Base-by-base conservation (phyloP, 768 basidiomycete species). In the Boletus rex-veris region DNA sequence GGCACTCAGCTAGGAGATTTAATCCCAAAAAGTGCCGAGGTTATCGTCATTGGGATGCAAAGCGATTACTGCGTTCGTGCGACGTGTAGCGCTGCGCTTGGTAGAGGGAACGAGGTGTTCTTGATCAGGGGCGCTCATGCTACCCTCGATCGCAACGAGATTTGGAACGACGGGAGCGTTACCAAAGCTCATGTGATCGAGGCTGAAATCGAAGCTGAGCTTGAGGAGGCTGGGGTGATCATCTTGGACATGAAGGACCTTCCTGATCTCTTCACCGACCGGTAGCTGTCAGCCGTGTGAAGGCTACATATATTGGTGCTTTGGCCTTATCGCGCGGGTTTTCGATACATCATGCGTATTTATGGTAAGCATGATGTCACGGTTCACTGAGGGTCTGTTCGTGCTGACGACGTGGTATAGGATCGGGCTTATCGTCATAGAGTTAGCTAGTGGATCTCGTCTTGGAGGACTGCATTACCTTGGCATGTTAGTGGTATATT, bases 181-280 rank as follows among this genome's bases (percentile, higher is more conserved):
- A 85, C 82, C 0, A 68, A 74, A 1, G 84, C 85, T 10, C 61
- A 65, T 40, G 69, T 69, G 50, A 77, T 88, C 30, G 80, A 82
- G 73, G 68, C 64, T 11, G 82, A 86, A 59, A 78, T 86, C 30
- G 85, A 88, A 71, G 77, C 69, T 3, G 82, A 86, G 71, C 67
- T 88, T 24, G 84, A 86, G 68, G 84, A 86, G 62, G 83, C 83
- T 12, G 86, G 86, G 4, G 86, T 83, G 18, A 71, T 75, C 61
- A 35, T 88, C 44, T 65, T 88, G 56, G 84, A 85, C 12, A 86
- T 88, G 85, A 78, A 78, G 66, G 82, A 86, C 65, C 64, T 86
- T 7, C 74, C 74, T 7, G 76, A 75, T 24, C 74, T 88, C 48
- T 88, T 87, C 59, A 75, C 75, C 49, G 76, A 80, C 63, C 78